phyloP scores from a whole-genome alignment of 2,329 filamentous ascomycete genomes.

The Ophiostoma perfectum region DNA sequence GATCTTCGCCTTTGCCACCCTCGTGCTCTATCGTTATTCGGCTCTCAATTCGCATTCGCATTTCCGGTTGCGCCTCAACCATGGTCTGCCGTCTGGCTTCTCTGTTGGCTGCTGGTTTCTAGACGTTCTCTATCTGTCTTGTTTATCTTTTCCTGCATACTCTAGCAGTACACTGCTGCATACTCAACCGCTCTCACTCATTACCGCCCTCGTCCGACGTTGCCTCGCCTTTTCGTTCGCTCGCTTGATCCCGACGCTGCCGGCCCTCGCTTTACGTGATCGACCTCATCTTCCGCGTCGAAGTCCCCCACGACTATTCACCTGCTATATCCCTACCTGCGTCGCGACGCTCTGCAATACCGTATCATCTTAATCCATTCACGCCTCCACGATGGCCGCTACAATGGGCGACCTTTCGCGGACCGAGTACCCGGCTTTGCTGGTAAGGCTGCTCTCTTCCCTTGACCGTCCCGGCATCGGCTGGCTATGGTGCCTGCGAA shows the following conservation, averaged over 20 bases:
- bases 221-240: background rate
- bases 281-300: background rate
- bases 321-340: background rate
- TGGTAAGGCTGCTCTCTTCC: slow-evolving; percentile 55
- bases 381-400: background rate
- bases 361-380: background rate
- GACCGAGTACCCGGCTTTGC: slow-evolving; percentile 87
- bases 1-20: background rate
- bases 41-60: background rate
- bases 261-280: background rate
- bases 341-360: background rate
- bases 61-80: slow-evolving; percentile 9
- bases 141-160: background rate
- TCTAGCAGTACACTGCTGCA: background rate
- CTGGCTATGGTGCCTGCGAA: background rate
- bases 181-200: background rate
- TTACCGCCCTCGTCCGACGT: background rate
- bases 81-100: slow-evolving; percentile 23
- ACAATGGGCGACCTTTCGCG: slow-evolving; percentile 71
- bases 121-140: slow-evolving; percentile 5
- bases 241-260: slow-evolving; percentile 5
- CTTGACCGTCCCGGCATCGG: background rate
- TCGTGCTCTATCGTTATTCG: background rate
- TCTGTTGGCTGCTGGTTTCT: background rate
- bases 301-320: background rate